phyloP scores from a whole-genome alignment of 2,329 filamentous ascomycete genomes.

The Knufia petricola region DNA sequence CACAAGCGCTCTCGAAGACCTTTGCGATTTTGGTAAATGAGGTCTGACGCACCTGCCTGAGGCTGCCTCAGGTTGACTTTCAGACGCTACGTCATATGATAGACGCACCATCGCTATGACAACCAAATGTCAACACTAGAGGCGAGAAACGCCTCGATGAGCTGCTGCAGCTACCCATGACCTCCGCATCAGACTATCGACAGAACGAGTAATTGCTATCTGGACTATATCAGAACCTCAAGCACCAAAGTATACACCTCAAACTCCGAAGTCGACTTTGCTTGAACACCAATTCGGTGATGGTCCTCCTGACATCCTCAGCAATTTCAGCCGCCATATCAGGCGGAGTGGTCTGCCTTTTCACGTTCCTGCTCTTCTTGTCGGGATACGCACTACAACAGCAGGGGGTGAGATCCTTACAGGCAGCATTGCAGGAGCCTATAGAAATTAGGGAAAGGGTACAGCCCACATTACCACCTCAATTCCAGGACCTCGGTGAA shows the following conservation, averaged over 20 bases:
- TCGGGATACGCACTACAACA: constrained; percentile 84
- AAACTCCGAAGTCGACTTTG: not conserved
- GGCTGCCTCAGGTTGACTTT: not conserved
- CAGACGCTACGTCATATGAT: not conserved
- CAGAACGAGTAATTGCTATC: not conserved
- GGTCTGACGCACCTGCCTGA: no score
- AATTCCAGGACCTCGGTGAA: constrained; percentile 18
- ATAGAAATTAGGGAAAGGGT: constrained; percentile 22
- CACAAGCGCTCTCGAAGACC: no score
- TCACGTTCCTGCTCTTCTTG: constrained; percentile 73
- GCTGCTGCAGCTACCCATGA: not conserved
- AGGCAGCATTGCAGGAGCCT: constrained; percentile 57
- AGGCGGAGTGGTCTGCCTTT: constrained; percentile 53
- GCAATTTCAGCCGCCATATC: constrained; percentile 36
- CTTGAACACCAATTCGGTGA: constrained; percentile 19
- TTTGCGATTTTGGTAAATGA: no score
- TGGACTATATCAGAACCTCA: not conserved
- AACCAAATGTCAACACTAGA: not conserved
- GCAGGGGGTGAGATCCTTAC: constrained; percentile 67
- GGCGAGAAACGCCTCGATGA: not conserved
- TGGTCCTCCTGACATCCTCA: constrained; percentile 39
- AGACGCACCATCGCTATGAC: not conserved
- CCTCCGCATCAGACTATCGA: not conserved
- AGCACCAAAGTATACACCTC: no score
- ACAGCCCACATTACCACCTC: constrained; percentile 23